Base-by-base conservation (phyloP, 2,329 filamentous ascomycete genomes). In the Tolypocladium pustulatum region DNA sequence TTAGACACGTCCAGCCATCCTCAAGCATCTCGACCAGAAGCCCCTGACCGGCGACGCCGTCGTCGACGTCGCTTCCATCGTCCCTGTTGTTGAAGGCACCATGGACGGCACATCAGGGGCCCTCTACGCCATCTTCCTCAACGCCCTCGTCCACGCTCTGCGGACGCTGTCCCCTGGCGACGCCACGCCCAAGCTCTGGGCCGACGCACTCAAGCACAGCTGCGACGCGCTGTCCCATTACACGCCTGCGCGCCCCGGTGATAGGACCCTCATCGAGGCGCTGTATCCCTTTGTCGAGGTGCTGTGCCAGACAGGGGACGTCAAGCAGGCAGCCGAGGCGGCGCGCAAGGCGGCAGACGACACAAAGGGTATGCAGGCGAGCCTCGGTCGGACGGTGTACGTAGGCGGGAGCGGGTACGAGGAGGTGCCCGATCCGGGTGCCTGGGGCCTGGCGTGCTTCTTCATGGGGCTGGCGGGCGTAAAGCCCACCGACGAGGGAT, bases 321-420 rank as follows among this genome's bases (percentile, higher is more conserved):
- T 94, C 25, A 81, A 83, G 63, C 79, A 85, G 69, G 92, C 94
- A 9, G 91, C 90, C 0, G 78, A 84, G 65, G 91, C 90, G 2
- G 87, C 91, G 0, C 82, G 83, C 62, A 79, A 85, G 54, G 94
- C 88, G 0, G 88, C 92, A 4, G 87, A 93, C 63, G 83, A 83
- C 36, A 97, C 94, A 25, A 96, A 92, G 77, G 89, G 88, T 30
- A 97, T 99, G 92, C 85, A 88, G 71, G 90, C 94, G 49, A 94
- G 87, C 65, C 77, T 99, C 46, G 94, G 94, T 9, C 65, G 78
- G 61, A 69, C 73, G 0, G 74, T 76, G 7, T 76, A 76, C 59
- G 70, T 76, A 6, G 74, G 74, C 37, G 61, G 88, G 4, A 73
- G 70, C 57, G 73, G 73, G 17, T 76, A 75, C 57, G 69, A 76